phyloP scores from a whole-genome alignment of 345 rosid genomes.

The Acer saccharum region DNA sequence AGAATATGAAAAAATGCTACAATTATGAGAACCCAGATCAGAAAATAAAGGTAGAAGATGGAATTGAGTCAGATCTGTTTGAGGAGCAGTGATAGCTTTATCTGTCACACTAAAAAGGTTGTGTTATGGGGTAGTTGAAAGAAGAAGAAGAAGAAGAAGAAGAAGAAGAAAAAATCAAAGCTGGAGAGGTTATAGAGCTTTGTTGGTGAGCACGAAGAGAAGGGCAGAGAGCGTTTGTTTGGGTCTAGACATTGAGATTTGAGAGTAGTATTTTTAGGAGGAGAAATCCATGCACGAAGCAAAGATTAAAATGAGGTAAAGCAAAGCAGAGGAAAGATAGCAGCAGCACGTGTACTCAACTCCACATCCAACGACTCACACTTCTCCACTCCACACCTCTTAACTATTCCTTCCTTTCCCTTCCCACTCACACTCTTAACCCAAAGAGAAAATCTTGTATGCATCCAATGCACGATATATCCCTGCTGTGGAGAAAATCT shows the following conservation, averaged over 20 bases:
- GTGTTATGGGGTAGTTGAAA: constrained; percentile 26
- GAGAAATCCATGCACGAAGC: constrained; percentile 77
- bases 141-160: too few species aligned
- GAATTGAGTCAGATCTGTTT: constrained; percentile 25
- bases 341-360: constrained; percentile 55
- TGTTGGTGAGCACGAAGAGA: constrained; percentile 38
- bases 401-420: constrained; percentile 51
- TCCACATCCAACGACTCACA: constrained; percentile 35
- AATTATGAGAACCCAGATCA: constrained; percentile 39
- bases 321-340: constrained; percentile 19
- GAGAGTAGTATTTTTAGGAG: constrained; percentile 41
- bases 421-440: constrained; percentile 18
- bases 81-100: background rate
- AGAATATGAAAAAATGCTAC: constrained; percentile 22
- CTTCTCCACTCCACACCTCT: constrained; percentile 25
- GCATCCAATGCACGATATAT: too few species aligned
- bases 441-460: too few species aligned
- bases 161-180: constrained; percentile 6
- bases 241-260: background rate
- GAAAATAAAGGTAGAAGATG: constrained; percentile 23
- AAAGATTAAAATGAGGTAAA: constrained; percentile 38
- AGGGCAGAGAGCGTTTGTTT: constrained; percentile 13
- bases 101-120: constrained; percentile 8
- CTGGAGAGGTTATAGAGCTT: constrained; percentile 25
- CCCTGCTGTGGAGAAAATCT: too few species aligned